phyloP scores from a whole-genome alignment of 495 filamentous ascomycete species.

The Paragyromitra xinjiangensis region DNA sequence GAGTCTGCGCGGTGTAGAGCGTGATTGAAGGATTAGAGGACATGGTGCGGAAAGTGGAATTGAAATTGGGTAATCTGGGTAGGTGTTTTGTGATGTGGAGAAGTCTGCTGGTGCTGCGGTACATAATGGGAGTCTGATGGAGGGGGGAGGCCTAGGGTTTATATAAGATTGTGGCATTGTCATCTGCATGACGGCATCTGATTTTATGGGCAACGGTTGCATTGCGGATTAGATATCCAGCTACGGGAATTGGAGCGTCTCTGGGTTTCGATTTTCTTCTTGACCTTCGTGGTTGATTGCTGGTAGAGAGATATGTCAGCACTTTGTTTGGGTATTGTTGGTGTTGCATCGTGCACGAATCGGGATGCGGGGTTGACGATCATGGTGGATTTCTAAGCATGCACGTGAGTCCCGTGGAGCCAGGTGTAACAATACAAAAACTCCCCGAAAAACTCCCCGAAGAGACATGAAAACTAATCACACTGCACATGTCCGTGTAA shows the following conservation, averaged over 20 bases:
- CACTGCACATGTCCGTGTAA: background rate
- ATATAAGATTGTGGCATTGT: slow-evolving; percentile 7
- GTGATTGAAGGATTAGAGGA: slow-evolving; percentile 44
- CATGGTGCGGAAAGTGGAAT: slow-evolving; percentile 16
- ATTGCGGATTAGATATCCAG: background rate
- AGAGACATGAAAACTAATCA: background rate
- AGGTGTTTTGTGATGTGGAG: slow-evolving; percentile 34
- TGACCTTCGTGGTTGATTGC: background rate
- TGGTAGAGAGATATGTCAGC: slow-evolving; percentile 11
- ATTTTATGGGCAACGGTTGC: background rate
- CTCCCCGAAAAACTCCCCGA: background rate
- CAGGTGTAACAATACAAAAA: background rate
- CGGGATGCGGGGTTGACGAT: slow-evolving; percentile 4
- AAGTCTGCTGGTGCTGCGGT: slow-evolving; percentile 31
- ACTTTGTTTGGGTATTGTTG: slow-evolving; percentile 1
- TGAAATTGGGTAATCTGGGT: background rate
- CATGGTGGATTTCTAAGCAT: slow-evolving; percentile 9
- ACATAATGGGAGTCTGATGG: background rate
- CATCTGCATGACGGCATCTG: background rate
- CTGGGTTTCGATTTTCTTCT: slow-evolving; percentile 24
- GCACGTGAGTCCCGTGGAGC: background rate
- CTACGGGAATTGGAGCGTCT: background rate
- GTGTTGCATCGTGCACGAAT: background rate
- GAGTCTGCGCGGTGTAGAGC: slow-evolving; percentile 67
- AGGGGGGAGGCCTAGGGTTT: background rate